These are phyloP conservation scores for Nitzschia putrida DNA, from an alignment of 108 stramenopile species.

Conservation along the genomic window DNA sequence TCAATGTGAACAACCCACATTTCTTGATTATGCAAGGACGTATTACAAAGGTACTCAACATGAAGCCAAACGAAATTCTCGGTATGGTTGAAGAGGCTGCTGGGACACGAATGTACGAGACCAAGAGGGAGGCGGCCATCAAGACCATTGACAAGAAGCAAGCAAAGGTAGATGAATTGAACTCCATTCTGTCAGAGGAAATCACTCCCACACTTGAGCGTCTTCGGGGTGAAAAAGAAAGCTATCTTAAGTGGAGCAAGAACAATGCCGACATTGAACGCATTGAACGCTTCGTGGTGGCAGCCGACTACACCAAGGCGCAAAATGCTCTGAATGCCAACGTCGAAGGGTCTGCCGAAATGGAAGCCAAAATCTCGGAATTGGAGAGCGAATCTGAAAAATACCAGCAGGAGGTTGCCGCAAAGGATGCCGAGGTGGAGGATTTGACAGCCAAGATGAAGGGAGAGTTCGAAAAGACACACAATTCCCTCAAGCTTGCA, in stretches of 20 bases:
- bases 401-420: conserved; percentile 49
- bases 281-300: conserved; percentile 93
- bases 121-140: conserved; percentile 91
- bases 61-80: conserved; percentile 98
- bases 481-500: conserved; percentile 49
- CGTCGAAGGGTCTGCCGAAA: conserved; percentile 59
- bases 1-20: conserved; percentile 99
- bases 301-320: conserved; percentile 80
- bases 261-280: conserved; percentile 95
- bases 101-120: conserved; percentile 99
- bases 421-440: conserved; percentile 65
- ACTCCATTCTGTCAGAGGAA: conserved; percentile 90
- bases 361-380: conserved; percentile 58
- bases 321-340: conserved; percentile 60
- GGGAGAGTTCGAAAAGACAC: conserved; percentile 62
- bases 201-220: conserved; percentile 97
- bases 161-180: conserved; percentile 96
- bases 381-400: conserved; percentile 50
- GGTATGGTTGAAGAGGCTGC: conserved; percentile 99
- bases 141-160: conserved; percentile 99
- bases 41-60: conserved; percentile 98
- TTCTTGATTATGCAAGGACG: conserved; percentile 99
- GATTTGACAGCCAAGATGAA: conserved; percentile 52
- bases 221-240: conserved; percentile 92
- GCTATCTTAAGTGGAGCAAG: conserved; percentile 93